Percentiles rank a stretch among this genome's conserved stretches.
These are phyloP conservation scores for Fusarium sp. DNA, from an alignment of 2,329 filamentous ascomycete species.

Conservation along the genomic window DNA sequence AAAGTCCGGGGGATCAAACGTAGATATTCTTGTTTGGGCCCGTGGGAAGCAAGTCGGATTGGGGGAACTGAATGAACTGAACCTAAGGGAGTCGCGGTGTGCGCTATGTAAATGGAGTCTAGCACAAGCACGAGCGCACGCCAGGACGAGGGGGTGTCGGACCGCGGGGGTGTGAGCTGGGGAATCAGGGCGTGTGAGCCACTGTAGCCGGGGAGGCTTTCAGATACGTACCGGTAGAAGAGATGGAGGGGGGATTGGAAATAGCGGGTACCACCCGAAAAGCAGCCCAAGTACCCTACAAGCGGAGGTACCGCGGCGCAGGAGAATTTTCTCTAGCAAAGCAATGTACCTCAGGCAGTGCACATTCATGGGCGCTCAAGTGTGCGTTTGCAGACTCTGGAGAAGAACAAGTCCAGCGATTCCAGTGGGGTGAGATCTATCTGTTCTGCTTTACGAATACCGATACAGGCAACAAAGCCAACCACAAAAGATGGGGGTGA, in stretches of 20 bases:
- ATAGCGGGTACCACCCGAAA: conserved; percentile 26
- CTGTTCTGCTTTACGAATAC: background rate
- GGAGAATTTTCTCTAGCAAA: conserved; percentile 34
- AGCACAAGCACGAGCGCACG: conserved; percentile 40
- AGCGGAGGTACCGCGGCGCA: conserved; percentile 47
- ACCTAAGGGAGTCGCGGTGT: conserved; percentile 48
- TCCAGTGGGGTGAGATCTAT: conserved; percentile 34
- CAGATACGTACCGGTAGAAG: conserved; percentile 28
- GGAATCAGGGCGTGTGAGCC: conserved; percentile 7
- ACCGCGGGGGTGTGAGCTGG: conserved; percentile 20
- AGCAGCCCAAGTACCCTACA: conserved; percentile 44
- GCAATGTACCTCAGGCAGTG: background rate
- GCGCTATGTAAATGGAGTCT: conserved; percentile 45
- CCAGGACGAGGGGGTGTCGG: conserved; percentile 31
- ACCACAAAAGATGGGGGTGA: conserved; percentile 18
- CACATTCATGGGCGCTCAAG: background rate
- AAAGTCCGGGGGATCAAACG: conserved; percentile 47
- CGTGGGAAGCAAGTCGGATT: conserved; percentile 47
- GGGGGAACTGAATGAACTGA: conserved; percentile 30
- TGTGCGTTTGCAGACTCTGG: conserved; percentile 1
- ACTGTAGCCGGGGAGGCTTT: background rate
- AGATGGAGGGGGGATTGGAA: conserved; percentile 4
- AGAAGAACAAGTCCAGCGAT: conserved; percentile 7
- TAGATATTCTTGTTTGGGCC: conserved; percentile 50
- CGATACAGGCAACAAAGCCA: conserved; percentile 6